Base-by-base conservation (phyloP, 2,329 filamentous ascomycete species). In the Penicillium sclerotiorum region DNA sequence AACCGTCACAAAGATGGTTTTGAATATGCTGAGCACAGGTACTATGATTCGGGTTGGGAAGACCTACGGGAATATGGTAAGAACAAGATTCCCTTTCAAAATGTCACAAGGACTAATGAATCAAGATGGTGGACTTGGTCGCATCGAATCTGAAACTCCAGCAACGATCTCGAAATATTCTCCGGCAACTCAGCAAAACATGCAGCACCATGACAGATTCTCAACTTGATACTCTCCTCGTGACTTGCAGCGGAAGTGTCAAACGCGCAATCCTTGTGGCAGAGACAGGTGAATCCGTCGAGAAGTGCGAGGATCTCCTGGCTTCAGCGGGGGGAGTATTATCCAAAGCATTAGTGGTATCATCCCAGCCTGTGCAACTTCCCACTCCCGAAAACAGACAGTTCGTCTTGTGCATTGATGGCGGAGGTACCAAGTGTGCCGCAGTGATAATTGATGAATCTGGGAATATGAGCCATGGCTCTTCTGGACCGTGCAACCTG, bases 21-120 rank as follows among this genome's bases (percentile, higher is more conserved):
- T 75, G 37, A 75, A 77, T 48, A 76, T 76, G 72, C 55, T 76
- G 2, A 75, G 72, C 36, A 75, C 73, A 1, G 72, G 74, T 1
- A 62, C 68, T 8, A 74, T 75, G 69, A 69, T 76, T 27, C 64
- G 61, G 23, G 59, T 63, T 8, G 73, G 73, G 5, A 76, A 75
- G 53, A 75, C 73, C 0, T 75, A 70, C 47, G 71, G 70, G 8
- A 74, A 74, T 43, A 59, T 74, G 68, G 72, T 73, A 57, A 40
- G 64, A 21, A 27, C 9, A 6, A 33, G 9, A 2, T 23, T 28
- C 4, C 5, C 13, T 3, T n/a, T 21, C 7, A 23, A 39, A 25
- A 22, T 3, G 20, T 8, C 5, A 11, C 11, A 3, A 27, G 44
- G 49, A 40, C 58, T 37, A 8, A 18, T 22, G 1, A 25, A 22